Evolutionary conservation across 1,284 basidiomycete genomes (phyloP).

Genomic region (Leccinum subfulvum): DNA sequence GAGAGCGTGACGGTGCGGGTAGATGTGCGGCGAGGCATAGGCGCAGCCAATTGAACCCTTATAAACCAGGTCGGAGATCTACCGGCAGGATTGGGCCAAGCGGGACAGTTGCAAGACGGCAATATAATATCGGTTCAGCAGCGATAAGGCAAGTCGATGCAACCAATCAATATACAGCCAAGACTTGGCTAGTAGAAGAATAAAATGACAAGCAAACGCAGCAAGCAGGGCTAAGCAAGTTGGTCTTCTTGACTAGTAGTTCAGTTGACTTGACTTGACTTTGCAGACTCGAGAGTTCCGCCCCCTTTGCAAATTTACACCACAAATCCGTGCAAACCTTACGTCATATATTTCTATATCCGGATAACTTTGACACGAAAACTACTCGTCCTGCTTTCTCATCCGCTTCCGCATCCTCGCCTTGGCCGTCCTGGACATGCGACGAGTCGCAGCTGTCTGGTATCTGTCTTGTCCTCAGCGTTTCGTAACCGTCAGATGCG

Average conservation of each 20-base stretch:
- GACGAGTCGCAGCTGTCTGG: slow-evolving; percentile 52
- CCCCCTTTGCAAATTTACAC: slow-evolving; percentile 15
- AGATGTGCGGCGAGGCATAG: slow-evolving; percentile 38
- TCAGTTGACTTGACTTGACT: neutral
- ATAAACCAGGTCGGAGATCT: slow-evolving; percentile 39
- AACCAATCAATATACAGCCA: slow-evolving; percentile 19
- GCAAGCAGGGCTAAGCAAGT: slow-evolving; percentile 1
- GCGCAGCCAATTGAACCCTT: slow-evolving; percentile 37
- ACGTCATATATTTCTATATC: slow-evolving; percentile 22
- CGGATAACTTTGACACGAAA: slow-evolving; percentile 25
- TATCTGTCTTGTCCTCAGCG: slow-evolving; percentile 41
- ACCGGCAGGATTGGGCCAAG: slow-evolving; percentile 29
- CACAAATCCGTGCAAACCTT: slow-evolving; percentile 21
- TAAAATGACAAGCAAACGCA: slow-evolving; percentile 6
- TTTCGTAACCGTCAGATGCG: neutral
- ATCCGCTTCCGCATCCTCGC: slow-evolving; percentile 51
- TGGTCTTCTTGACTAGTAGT: neutral
- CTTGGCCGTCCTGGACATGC: slow-evolving; percentile 57
- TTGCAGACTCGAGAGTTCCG: neutral
- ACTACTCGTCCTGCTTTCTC: slow-evolving; percentile 29
- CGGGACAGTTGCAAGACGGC: slow-evolving; percentile 17
- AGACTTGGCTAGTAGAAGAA: slow-evolving; percentile 2
- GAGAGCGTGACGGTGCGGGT: slow-evolving; percentile 28
- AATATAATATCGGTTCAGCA: slow-evolving; percentile 18
- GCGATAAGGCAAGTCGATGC: slow-evolving; percentile 25